Conservation (phyloP, 73 alveolate species). For the Paramecium sexaurelia region DNA sequence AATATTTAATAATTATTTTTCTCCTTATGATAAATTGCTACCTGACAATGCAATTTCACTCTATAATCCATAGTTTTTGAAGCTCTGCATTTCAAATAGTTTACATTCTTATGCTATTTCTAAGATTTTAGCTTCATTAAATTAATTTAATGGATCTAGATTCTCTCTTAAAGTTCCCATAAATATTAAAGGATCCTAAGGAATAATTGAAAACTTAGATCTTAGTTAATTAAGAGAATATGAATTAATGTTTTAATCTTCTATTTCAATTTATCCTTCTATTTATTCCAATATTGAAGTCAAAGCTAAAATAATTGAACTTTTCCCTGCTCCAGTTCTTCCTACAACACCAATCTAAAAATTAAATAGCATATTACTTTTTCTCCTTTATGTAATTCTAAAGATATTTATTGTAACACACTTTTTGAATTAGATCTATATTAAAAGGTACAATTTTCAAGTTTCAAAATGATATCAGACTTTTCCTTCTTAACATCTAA, state of each 20-base stretch:
- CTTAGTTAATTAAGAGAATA: neutral
- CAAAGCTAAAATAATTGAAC: neutral
- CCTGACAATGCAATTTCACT: slow-evolving; percentile 30
- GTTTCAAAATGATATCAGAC: neutral
- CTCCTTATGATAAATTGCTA: slow-evolving; percentile 59
- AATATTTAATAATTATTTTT: slow-evolving; percentile 70
- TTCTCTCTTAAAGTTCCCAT: neutral
- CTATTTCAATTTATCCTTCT: neutral
- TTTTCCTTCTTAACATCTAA: neutral
- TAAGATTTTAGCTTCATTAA: neutral
- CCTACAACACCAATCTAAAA: slow-evolving; percentile 80
- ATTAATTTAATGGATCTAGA: neutral
- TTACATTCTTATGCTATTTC: neutral
- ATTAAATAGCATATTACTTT: neutral
- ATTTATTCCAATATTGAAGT: neutral
- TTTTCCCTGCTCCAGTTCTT: neutral
- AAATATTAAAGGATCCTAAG: neutral
- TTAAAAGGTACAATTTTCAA: neutral
- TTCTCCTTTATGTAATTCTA: neutral
- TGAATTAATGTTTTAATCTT: neutral
- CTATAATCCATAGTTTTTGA: no score
- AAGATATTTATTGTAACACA: neutral
- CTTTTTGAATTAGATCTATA: neutral
- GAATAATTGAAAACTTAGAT: neutral
- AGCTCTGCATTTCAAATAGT: neutral